phyloP scores from a whole-genome alignment of 208 protist genomes.

The Phytomonas francai region DNA sequence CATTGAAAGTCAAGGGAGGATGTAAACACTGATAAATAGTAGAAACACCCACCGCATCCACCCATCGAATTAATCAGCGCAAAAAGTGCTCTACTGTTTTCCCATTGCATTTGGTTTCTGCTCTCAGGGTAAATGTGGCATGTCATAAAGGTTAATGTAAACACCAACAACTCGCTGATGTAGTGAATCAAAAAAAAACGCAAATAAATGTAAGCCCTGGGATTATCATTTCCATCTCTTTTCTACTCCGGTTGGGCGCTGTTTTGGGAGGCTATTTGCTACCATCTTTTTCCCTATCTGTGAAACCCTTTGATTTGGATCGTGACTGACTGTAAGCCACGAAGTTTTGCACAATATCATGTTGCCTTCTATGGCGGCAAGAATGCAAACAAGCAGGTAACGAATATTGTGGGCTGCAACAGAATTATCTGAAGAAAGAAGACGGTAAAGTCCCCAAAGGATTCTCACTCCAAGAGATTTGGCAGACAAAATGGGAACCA shows the following conservation, averaged over 20 bases:
- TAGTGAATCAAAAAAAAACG: neutral
- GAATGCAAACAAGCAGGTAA: slow-evolving; percentile 1
- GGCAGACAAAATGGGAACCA: neutral
- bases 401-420: neutral
- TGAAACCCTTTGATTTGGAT: slow-evolving; percentile 1
- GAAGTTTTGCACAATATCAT: slow-evolving; percentile 3
- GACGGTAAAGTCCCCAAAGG: slow-evolving; percentile 1
- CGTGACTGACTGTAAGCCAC: neutral
- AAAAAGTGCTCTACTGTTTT: neutral
- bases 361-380: neutral
- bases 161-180: neutral
- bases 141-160: neutral
- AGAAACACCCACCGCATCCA: neutral
- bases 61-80: neutral
- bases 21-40: neutral
- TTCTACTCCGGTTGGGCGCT: neutral
- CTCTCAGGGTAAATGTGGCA: neutral
- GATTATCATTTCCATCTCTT: neutral
- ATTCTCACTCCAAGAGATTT: neutral
- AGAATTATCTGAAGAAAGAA: neutral
- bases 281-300: slow-evolving; percentile 5
- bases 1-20: neutral
- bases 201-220: neutral
- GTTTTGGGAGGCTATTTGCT: neutral
- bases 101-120: neutral